Evolutionary conservation across 371 early-diverging fungal genomes (phyloP).

Genomic region (Homolaphlyctis polyrhiza): DNA sequence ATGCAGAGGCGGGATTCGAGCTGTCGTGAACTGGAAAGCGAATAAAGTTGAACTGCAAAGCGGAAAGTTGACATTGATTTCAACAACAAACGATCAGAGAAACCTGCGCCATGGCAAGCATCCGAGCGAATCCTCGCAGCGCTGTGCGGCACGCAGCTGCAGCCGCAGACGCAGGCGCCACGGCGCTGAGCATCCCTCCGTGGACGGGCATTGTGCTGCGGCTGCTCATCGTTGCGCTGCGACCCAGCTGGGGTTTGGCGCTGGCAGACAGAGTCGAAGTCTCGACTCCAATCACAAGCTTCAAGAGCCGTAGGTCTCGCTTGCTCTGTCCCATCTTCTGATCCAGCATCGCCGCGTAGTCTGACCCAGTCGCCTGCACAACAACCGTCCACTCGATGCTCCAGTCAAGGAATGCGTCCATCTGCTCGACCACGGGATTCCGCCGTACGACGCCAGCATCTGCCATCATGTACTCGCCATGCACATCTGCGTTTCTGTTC

Average conservation of each 20-base stretch:
- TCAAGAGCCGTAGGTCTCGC: background rate
- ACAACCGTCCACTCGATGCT: background rate
- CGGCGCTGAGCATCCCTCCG: background rate
- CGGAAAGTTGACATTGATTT: too few relatives aligned
- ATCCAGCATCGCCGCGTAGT: background rate
- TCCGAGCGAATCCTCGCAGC: too few relatives aligned
- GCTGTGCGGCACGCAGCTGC: too few relatives aligned
- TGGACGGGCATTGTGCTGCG: background rate
- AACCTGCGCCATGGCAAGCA: too few relatives aligned
- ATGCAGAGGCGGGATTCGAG: slow-evolving; percentile 88
- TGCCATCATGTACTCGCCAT: slow-evolving; percentile 68
- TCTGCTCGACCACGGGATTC: slow-evolving; percentile 65
- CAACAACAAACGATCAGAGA: too few relatives aligned
- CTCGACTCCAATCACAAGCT: background rate
- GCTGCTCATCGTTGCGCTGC: background rate
- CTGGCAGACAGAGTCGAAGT: background rate
- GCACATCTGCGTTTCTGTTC: too few relatives aligned
- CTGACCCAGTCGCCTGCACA: background rate
- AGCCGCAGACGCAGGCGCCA: too few relatives aligned
- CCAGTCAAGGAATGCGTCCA: slow-evolving; percentile 86
- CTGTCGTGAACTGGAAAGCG: slow-evolving; percentile 13
- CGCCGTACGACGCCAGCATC: slow-evolving; percentile 85
- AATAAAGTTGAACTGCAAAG: too few relatives aligned
- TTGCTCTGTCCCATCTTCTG: background rate
- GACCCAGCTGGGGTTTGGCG: background rate